Evolutionary conservation across 495 filamentous ascomycete species (phyloP).

Genomic region (Schizothecium vesticola): DNA sequence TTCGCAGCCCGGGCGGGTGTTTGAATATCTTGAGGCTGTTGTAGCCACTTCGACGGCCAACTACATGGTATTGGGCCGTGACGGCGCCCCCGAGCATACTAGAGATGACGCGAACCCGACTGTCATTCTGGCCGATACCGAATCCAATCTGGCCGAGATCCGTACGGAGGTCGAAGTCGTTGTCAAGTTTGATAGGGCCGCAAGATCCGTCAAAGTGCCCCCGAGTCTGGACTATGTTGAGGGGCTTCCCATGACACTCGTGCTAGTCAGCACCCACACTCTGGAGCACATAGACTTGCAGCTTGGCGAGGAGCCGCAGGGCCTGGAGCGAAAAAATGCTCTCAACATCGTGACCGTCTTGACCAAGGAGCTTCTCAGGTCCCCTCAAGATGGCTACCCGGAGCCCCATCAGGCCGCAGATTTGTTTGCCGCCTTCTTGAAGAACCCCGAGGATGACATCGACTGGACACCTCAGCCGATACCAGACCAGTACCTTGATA

Average conservation of each 20-base stretch:
- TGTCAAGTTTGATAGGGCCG: slow-evolving; percentile 38
- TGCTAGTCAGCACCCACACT: slow-evolving; percentile 33
- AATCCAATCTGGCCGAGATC: slow-evolving; percentile 17
- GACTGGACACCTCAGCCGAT: slow-evolving; percentile 32
- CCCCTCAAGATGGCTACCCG: slow-evolving; percentile 18
- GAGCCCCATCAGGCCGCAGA: slow-evolving; percentile 32
- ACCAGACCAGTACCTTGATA: slow-evolving; percentile 34
- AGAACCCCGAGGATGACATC: slow-evolving; percentile 25
- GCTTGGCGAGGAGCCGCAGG: slow-evolving; percentile 25
- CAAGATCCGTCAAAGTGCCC: slow-evolving; percentile 21
- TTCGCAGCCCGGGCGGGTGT: slow-evolving; percentile 30
- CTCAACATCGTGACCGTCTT: slow-evolving; percentile 31
- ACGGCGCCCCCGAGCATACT: neutral
- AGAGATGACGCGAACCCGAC: slow-evolving; percentile 9
- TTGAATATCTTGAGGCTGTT: slow-evolving; percentile 36
- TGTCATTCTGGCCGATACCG: slow-evolving; percentile 19
- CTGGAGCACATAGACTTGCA: slow-evolving; percentile 44
- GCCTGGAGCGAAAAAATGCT: slow-evolving; percentile 36
- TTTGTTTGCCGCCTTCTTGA: slow-evolving; percentile 32
- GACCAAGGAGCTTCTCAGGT: slow-evolving; percentile 28
- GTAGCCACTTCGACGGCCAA: slow-evolving; percentile 24
- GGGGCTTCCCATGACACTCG: slow-evolving; percentile 25
- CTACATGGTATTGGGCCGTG: slow-evolving; percentile 17
- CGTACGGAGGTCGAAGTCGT: slow-evolving; percentile 29
- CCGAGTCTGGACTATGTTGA: slow-evolving; percentile 8